Conservation (phyloP, 2,329 filamentous ascomycete genomes). For the Fusarium nisikadoi region DNA sequence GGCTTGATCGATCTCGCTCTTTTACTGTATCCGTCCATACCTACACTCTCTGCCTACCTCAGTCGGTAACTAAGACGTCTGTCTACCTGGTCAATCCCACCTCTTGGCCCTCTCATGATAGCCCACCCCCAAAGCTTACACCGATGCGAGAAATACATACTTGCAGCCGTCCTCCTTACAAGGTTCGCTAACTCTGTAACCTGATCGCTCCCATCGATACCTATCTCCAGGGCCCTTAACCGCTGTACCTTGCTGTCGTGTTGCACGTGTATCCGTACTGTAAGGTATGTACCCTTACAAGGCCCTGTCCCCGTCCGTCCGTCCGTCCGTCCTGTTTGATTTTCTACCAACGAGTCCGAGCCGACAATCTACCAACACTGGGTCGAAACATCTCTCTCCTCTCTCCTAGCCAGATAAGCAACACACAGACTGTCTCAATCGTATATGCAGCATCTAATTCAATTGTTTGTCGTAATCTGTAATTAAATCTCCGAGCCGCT, state of each 20-base stretch:
- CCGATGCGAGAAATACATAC: conserved; percentile 15
- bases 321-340: conserved; percentile 5
- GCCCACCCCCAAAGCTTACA: not conserved
- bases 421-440: not conserved
- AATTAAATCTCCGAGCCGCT: conserved; percentile 25
- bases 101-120: not conserved
- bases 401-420: not conserved
- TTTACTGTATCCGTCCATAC: not conserved
- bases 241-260: not conserved
- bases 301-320: not conserved
- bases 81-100: not conserved
- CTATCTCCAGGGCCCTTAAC: conserved; percentile 2
- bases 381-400: not conserved
- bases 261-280: not conserved
- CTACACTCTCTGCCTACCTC: too few species aligned
- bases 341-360: conserved; percentile 8
- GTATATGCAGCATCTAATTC: not conserved
- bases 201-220: not conserved
- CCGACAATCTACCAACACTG: not conserved
- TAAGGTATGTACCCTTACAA: not conserved
- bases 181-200: not conserved
- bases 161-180: not conserved
- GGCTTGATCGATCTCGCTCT: conserved; percentile 13
- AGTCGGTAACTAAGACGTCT: not conserved
- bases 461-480: not conserved